Evolutionary conservation across 441 rosid species (phyloP), one percentile per base, ranked within the genome.

Genomic region (Kokia cookei): DNA sequence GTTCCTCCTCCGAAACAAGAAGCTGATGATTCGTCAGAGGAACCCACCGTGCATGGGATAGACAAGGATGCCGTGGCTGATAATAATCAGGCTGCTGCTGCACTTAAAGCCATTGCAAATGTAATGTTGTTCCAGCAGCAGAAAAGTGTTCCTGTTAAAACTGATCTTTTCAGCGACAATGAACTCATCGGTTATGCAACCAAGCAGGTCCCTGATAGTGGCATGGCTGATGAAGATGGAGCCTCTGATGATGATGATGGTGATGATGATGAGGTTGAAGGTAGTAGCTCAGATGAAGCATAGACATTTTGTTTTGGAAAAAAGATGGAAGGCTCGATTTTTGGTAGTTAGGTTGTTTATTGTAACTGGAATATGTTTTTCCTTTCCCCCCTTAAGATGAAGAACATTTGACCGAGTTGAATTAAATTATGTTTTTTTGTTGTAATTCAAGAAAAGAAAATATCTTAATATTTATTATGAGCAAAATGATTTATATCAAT

Each of bases 61-160:
- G 88, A 85, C 17, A 71, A 83, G 70, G 96, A 82, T 53, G 82
- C 82, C 29, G 86, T 72, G 5, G 91, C 76, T 3, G 86, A 88
- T 62, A 84, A 71, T 74, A 82, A 65, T 71, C 86, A 84, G 62
- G 83, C 87, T 12, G 82, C 88, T 47, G 93, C 96, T 24, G 98
- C 97, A 40, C 84, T 90, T 65, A 86, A 83, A 86, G 93, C 96
- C 48, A 95, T 95, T 48, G 94, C 97, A 15, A 83, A 75, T 71
- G 91, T 91, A 57, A 89, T 91, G 80, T 80, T 92, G 26, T 83
- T 94, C 35, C 97, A 94, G 83, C 98, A 90, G 86, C 87, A 83
- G 74, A 88, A 81, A 75, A 81, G 47, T 29, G 96, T 93, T n/a
- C 97, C 97, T 10, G 94, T 94, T 29, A 97, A 93, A 73, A 85